Percentiles rank a stretch among this genome's conserved stretches.
These are phyloP conservation scores for Aspergillus hortae DNA, from an alignment of 2,329 filamentous ascomycete species.

Conservation along the genomic window DNA sequence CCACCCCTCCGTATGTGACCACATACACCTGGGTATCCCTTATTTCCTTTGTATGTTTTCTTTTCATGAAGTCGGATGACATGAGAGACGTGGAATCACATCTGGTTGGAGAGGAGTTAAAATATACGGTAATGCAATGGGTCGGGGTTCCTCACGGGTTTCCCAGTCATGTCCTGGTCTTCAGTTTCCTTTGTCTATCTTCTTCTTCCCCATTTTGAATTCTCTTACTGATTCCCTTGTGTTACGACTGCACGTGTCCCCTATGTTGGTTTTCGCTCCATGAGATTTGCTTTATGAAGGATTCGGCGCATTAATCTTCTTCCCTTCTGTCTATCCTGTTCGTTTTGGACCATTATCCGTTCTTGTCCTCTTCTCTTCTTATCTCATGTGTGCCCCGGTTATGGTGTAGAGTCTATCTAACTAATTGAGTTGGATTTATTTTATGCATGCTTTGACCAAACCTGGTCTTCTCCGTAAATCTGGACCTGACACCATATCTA, in stretches of 20 bases:
- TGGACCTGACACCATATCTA: too few relatives aligned
- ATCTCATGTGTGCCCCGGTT: neutral
- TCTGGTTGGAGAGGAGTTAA: constrained; percentile 11
- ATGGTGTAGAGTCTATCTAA: neutral
- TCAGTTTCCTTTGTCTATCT: constrained; percentile 5
- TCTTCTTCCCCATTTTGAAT: constrained; percentile 1
- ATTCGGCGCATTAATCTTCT: constrained; percentile 9
- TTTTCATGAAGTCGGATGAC: constrained; percentile 9
- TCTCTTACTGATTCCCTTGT: constrained; percentile 2
- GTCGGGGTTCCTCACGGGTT: constrained; percentile 5
- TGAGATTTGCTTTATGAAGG: constrained; percentile 11
- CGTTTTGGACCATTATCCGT: constrained; percentile 6
- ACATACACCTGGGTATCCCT: constrained; percentile 7
- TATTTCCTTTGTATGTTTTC: neutral
- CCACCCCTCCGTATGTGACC: constrained; percentile 8
- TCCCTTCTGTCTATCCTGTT: constrained; percentile 11
- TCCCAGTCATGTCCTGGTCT: neutral
- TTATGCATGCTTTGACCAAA: neutral
- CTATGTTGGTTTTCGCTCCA: constrained; percentile 10
- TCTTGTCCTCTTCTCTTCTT: neutral
- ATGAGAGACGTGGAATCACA: constrained; percentile 11
- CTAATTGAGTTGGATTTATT: neutral
- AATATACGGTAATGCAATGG: neutral
- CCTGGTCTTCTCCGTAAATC: too few relatives aligned
- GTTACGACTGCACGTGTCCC: constrained; percentile 1